Evolutionary conservation across 768 basidiomycete species (phyloP), one percentile per base, ranked within the genome.

Genomic region (Podaxis mareebaensis): DNA sequence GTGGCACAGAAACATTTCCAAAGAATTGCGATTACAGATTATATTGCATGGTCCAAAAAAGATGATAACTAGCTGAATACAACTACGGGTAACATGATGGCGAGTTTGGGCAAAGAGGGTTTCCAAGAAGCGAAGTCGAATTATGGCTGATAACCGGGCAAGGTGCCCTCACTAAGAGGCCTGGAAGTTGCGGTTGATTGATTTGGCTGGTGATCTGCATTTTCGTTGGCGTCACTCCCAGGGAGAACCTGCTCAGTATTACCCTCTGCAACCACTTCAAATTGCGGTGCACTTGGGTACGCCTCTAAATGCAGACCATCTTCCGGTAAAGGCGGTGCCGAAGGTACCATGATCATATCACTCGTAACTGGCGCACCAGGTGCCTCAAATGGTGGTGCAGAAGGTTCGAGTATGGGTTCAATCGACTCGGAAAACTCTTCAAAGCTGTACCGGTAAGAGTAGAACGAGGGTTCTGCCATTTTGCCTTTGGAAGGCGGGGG

Each of bases 331-430:
- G 76, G 76, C 61, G 83, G 83, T 2, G 84, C 84, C 58, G 85
- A 86, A n/a, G 86, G 81, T 20, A 77, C 67, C 33, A 80, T 65
- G 38, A 61, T 61, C 61, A 67, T 66, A 44, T 60, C 65, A 49
- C 72, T 68, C 13, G 75, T 60, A 13, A 74, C 71, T 40, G 78
- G 75, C 24, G 75, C 73, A 58, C 76, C 76, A 28, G 78, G 71
- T 22, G 65, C 80, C 63, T 80, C 83, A 63, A 84, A 83, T 4
- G 80, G 79, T 53, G 83, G 80, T 20, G 78, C 81, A 56, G 79
- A 79, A 11, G 80, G 79, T 42, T 67, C 79, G 54, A 72, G 64
- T 53, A 75, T 75, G n/a, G 75, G 69, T 59, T 74, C 80, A 22
- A 76, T 59, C 2, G 69, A 54, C 7, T 67, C 67, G 51, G 61